Percentiles rank a stretch among this genome's conserved stretches.
Evolutionary conservation across 177 flowering plant species (phyloP).

Genomic region (Telopea speciosissima): DNA sequence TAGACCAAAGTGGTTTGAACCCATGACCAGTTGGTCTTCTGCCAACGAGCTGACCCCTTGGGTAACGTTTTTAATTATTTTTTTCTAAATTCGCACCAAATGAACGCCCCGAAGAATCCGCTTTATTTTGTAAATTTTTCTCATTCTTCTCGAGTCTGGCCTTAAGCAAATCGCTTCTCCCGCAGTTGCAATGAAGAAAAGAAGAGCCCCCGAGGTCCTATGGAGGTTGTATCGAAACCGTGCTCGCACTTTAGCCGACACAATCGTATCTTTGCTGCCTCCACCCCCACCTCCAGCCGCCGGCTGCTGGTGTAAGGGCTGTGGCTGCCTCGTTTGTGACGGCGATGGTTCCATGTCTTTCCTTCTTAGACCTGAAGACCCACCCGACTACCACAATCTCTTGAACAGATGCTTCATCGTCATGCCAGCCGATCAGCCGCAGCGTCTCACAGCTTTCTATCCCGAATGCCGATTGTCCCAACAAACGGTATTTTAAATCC

Average conservation of each 20-base stretch:
- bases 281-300: constrained; percentile 8
- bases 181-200: constrained; percentile 12
- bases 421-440: constrained; percentile 34
- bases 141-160: too few relatives aligned
- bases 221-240: constrained; percentile 39
- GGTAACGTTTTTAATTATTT: too few relatives aligned
- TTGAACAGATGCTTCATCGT: constrained; percentile 42
- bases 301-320: constrained; percentile 29
- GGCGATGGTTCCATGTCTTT: constrained; percentile 22
- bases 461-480: constrained; percentile 34
- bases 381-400: constrained; percentile 39
- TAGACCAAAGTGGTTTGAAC: too few relatives aligned
- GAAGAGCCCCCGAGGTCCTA: constrained; percentile 44
- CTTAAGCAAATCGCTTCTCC: too few relatives aligned
- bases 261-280: constrained; percentile 38
- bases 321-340: constrained; percentile 36
- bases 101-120: too few relatives aligned
- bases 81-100: too few relatives aligned
- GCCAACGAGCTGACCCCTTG: too few relatives aligned
- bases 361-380: constrained; percentile 40
- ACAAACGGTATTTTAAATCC: constrained; percentile 19
- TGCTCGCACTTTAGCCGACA: constrained; percentile 38
- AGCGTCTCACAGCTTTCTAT: constrained; percentile 16
- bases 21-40: too few relatives aligned
- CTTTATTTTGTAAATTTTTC: too few relatives aligned